A percentile compares a stretch with the other conserved stretches of the same genome.
phyloP scores from a whole-genome alignment of 192 early-diverging fungal species.

The Rhizophagus prolifer region DNA sequence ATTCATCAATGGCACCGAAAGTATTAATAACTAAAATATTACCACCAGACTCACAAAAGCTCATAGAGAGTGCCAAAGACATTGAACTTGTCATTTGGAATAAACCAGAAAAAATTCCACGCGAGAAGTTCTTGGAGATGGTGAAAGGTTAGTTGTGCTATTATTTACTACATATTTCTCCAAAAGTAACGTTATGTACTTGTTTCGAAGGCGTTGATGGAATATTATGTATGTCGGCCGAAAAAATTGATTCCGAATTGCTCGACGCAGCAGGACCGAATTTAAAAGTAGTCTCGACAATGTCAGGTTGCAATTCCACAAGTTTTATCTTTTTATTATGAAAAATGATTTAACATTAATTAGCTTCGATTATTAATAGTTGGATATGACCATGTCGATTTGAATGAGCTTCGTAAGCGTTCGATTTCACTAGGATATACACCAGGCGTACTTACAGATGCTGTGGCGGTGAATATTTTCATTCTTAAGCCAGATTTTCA shows the following conservation, averaged over 20 bases:
- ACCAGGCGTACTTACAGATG: conserved; percentile 86
- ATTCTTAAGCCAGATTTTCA: neutral
- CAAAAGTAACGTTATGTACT: conserved; percentile 14
- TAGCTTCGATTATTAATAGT: conserved; percentile 37
- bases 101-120: conserved; percentile 48
- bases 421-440: conserved; percentile 75
- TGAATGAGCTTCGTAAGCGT: conserved; percentile 47
- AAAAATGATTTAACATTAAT: neutral
- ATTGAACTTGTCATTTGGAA: conserved; percentile 60
- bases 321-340: neutral
- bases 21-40: conserved; percentile 53
- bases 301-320: conserved; percentile 42
- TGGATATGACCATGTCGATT: conserved; percentile 81
- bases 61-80: conserved; percentile 43
- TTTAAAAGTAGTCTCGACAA: conserved; percentile 73
- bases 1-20: neutral
- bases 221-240: conserved; percentile 66
- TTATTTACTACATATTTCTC: neutral
- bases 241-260: conserved; percentile 72
- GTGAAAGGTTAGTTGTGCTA: conserved; percentile 37
- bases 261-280: conserved; percentile 63
- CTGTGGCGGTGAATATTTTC: conserved; percentile 55
- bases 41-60: conserved; percentile 47
- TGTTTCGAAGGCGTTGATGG: conserved; percentile 46
- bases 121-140: conserved; percentile 46